Base-by-base conservation (phyloP, 441 rosid genomes). In the Jatropha podagrica region DNA sequence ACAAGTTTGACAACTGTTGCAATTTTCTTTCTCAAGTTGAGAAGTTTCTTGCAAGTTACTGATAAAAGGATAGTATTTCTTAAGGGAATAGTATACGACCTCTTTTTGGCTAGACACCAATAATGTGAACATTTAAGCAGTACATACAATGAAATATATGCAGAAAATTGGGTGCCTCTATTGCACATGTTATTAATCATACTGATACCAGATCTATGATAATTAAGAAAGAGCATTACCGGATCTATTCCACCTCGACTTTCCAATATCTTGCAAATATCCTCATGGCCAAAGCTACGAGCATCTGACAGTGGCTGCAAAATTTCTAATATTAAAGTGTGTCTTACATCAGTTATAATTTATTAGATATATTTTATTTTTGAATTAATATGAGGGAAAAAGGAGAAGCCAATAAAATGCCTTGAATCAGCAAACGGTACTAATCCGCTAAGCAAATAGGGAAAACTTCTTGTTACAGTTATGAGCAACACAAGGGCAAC, bases 281-380 rank as follows among this genome's bases (percentile, higher is more conserved):
- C 84, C 37, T 70, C 81, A n/a, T 90, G 88, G 44, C 82, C 78
- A 76, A 77, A 83, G 77, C 87, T 84, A 70, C 85, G 76, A 75
- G 91, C 89, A 78, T 90, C 90, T 51, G 90, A 88, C 62, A 88
- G 79, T 55, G 91, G 90, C 91, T 90, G 87, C 83, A 77, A 71
- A 69, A 14, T 56, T 14, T 40, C 60, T 46, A 52, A 64, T 54
- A 54, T 76, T 68, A 78, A 51, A 18, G 14, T 71, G 76, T 20
- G 38, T 37, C 20, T 11, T 52, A 32, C 1, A 52, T 51, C 14
- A 40, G 32, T 42, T 55, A 67, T 1, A 55, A 54, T 63, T 64
- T 63, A 42, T 49, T 26, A 5, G 44, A 18, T 2, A 70, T 11
- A 56, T 38, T 26, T 3, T 61, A 14, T 10, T 51, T 42, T 9